A percentile compares a stretch with the other conserved stretches of the same genome.
These are phyloP conservation scores for Corniculantispora saksenae DNA, from an alignment of 2,329 filamentous ascomycete genomes.

Conservation along the genomic window DNA sequence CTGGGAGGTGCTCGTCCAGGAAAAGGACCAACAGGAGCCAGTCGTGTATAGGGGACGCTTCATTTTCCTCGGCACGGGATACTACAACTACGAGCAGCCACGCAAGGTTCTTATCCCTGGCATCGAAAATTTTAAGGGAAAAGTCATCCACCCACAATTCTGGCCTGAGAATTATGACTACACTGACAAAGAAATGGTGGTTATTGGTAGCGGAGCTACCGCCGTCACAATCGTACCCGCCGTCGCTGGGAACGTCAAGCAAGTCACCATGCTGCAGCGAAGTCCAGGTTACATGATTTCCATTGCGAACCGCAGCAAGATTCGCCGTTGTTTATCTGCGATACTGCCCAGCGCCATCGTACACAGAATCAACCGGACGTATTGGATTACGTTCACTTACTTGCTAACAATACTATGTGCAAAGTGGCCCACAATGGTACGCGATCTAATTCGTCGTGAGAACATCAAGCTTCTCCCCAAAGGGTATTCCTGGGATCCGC, in stretches of 20 bases:
- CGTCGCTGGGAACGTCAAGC: constrained; percentile 56
- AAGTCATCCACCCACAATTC: constrained; percentile 70
- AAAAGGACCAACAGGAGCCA: constrained; percentile 27
- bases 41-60: constrained; percentile 44
- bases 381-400: constrained; percentile 47
- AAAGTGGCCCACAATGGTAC: constrained; percentile 47
- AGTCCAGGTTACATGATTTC: constrained; percentile 63
- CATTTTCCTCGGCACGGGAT: constrained; percentile 60
- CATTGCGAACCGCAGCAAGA: constrained; percentile 42
- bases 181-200: constrained; percentile 61
- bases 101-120: constrained; percentile 51
- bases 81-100: constrained; percentile 67
- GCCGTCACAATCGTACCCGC: constrained; percentile 66
- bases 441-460: constrained; percentile 42
- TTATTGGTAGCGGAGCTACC: constrained; percentile 69
- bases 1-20: constrained; percentile 48
- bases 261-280: constrained; percentile 70
- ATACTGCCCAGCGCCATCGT: constrained; percentile 46
- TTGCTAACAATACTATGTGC: constrained; percentile 50
- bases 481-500: constrained; percentile 48
- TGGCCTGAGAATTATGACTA: constrained; percentile 71
- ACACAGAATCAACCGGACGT: constrained; percentile 46
- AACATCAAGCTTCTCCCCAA: constrained; percentile 50
- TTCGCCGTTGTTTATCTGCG: constrained; percentile 36
- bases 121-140: constrained; percentile 38